phyloP scores from a whole-genome alignment of 768 basidiomycete species.

The Mycena belliarum region DNA sequence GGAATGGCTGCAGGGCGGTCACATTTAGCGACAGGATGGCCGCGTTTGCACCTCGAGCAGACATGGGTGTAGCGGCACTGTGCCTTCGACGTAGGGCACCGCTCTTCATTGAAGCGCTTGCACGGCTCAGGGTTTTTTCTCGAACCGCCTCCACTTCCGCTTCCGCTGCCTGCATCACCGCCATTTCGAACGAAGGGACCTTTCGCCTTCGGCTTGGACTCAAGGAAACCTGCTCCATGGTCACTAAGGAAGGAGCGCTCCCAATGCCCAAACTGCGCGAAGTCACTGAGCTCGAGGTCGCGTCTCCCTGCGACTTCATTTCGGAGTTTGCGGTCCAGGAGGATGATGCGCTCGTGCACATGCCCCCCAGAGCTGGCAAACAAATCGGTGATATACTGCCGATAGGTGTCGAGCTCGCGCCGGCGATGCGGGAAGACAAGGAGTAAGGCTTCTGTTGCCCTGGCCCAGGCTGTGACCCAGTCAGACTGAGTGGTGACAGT shows the following conservation, averaged over 20 bases:
- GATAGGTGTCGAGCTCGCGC: no score
- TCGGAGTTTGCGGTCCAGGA: conserved; percentile 30
- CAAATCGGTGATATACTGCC: conserved; percentile 25
- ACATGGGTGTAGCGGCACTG: conserved; percentile 22
- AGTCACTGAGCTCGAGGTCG: conserved; percentile 25
- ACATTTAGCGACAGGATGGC: conserved; percentile 7
- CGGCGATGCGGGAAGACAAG: no score
- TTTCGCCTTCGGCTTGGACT: neutral
- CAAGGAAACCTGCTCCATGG: neutral
- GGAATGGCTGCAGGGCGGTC: neutral
- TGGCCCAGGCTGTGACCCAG: no score
- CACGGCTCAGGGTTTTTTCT: conserved; percentile 23
- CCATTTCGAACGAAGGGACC: neutral
- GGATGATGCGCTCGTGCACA: conserved; percentile 22
- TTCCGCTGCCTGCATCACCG: neutral
- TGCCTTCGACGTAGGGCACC: conserved; percentile 6
- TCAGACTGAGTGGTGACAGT: no score
- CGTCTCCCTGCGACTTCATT: conserved; percentile 14
- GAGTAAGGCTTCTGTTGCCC: no score
- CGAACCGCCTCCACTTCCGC: neutral
- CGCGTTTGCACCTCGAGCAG: conserved; percentile 16
- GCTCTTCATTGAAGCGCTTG: conserved; percentile 23
- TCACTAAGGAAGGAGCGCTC: conserved; percentile 8
- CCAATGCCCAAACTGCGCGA: neutral
- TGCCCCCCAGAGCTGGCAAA: conserved; percentile 20